Percentiles rank a stretch among this genome's conserved stretches.
Conservation (phyloP, 192 early-diverging fungal species). For the Backusella macrospora region DNA sequence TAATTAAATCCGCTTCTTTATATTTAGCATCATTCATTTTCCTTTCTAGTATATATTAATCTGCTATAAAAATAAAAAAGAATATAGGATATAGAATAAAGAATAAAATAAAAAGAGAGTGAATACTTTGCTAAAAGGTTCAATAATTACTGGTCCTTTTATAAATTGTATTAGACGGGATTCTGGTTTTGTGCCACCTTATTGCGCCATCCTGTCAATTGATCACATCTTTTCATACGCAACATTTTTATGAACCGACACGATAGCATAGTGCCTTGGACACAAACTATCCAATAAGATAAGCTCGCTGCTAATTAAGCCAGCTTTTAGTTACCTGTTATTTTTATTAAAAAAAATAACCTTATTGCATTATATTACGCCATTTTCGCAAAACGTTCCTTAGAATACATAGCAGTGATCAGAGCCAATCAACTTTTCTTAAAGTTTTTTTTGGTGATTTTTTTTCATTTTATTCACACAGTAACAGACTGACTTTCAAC, state of each 20-base stretch:
- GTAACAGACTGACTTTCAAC: too few species aligned
- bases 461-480: too few species aligned
- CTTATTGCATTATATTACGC: slow-evolving; percentile 2
- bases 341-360: not conserved
- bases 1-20: slow-evolving; percentile 14
- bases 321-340: not conserved
- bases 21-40: not conserved
- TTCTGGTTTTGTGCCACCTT: not conserved
- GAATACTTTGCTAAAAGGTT: not conserved
- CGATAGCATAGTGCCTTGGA: not conserved
- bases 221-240: slow-evolving; percentile 12
- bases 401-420: not conserved
- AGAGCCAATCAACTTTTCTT: not conserved
- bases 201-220: slow-evolving; percentile 7
- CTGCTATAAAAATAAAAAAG: not conserved
- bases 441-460: too few species aligned
- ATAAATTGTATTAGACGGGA: not conserved
- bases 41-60: not conserved
- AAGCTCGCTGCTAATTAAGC: not conserved
- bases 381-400: not conserved
- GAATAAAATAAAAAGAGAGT: not conserved
- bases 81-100: too few species aligned
- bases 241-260: slow-evolving; percentile 5
- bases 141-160: not conserved
- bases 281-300: not conserved